These are phyloP conservation scores for Corchorus capsularis DNA, from an alignment of 345 rosid genomes.

Conservation along the genomic window DNA sequence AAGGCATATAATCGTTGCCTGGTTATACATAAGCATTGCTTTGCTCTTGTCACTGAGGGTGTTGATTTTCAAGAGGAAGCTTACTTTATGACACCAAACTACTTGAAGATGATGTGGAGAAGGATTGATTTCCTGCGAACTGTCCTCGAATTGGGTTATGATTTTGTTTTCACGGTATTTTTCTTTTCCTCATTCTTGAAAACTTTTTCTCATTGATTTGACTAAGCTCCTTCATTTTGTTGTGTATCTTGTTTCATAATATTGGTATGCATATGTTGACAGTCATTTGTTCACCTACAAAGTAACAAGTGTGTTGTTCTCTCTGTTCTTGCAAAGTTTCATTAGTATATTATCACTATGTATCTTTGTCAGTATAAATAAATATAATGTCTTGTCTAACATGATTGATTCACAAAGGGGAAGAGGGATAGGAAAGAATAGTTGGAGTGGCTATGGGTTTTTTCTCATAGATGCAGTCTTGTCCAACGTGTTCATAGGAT, in stretches of 20 bases:
- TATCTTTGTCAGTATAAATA: no score
- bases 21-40: constrained; percentile 63
- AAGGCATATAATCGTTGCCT: constrained; percentile 65
- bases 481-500: background rate
- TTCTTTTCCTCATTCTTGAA: background rate
- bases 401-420: constrained; percentile 1
- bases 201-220: constrained; percentile 5
- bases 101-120: constrained; percentile 96
- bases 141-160: constrained; percentile 87
- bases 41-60: constrained; percentile 63
- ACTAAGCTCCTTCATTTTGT: background rate
- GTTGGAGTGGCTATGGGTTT: background rate
- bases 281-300: background rate
- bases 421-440: background rate
- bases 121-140: constrained; percentile 71
- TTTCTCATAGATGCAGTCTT: background rate
- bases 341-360: background rate
- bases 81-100: constrained; percentile 74
- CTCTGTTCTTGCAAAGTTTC: constrained; percentile 4
- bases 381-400: no score
- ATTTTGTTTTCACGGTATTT: constrained; percentile 85
- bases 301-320: background rate
- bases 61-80: constrained; percentile 76
- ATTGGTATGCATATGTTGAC: background rate
- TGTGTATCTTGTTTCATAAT: background rate